Base-by-base conservation (phyloP, 768 basidiomycete species). In the Galerina marginata region DNA sequence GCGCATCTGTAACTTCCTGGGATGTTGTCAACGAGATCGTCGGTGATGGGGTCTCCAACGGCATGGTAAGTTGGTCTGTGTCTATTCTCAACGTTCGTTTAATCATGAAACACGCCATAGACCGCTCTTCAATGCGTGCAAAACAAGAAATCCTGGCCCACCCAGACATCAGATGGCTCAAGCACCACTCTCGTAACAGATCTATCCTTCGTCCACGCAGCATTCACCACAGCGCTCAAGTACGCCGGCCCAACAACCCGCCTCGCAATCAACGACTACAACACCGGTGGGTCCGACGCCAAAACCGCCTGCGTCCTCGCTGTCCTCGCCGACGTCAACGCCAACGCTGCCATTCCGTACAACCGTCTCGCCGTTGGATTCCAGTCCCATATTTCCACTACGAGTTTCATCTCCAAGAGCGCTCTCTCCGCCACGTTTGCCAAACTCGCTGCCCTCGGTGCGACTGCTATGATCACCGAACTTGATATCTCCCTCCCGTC, bases 261-360 rank as follows among this genome's bases (percentile, higher is more conserved):
- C 14, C 62, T 63, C 6, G 62, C 62, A 25, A 63, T 63, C 25
- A 63, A 63, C 54, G 62, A 63, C 62, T 63, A 63, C 58, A 63
- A 63, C 58, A 63, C 62, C 5, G 62, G 62, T 9, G 62, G 57
- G 3, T 26, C 37, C 15, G 62, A 63, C 43, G 62, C 62, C 14
- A 63, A 63, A 29, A 63, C 62, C 14, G 62, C 62, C n/a, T 63
- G 62, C 46, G 54, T 63, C 37, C 49, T 63, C 23, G 54, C 62
- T 29, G 58, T 63, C 15, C 62, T 63, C 33, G 62, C 62, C 6
- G 62, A 63, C 44, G 59, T 63, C 40, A 63, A 63, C 54, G 62
- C 62, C 12, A 63, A 63, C 47, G 62, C 62, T 23, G 56, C n/a
- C 12, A 56, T 63, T 16, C 62, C 62, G 0, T 63, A 63, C 57